Conservation (phyloP, 1,139 yeast species). For the Hemisphaericaspora xylofermentans region DNA sequence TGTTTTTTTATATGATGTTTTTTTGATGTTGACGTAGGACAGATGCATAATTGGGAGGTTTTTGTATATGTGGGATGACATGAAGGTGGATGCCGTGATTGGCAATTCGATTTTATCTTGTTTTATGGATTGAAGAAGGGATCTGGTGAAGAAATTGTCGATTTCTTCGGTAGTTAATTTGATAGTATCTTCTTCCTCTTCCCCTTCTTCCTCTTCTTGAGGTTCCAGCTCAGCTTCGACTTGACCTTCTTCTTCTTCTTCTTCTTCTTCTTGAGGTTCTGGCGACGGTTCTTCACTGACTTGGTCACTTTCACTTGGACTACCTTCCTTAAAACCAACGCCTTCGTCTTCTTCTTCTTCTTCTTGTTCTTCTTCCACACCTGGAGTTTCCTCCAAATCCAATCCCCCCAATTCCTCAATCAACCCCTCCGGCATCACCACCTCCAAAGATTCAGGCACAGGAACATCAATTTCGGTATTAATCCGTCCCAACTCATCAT, state of each 20-base stretch:
- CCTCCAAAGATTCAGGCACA: slow-evolving; percentile 32
- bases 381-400: slow-evolving; percentile 13
- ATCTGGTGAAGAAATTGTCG: slow-evolving; percentile 72
- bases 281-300: background rate
- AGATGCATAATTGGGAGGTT: slow-evolving; percentile 65
- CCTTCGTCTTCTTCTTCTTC: background rate
- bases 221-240: too few species aligned
- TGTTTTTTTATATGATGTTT: slow-evolving; percentile 87
- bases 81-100: slow-evolving; percentile 67
- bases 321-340: background rate
- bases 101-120: slow-evolving; percentile 59
- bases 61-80: slow-evolving; percentile 65
- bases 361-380: slow-evolving; percentile 2
- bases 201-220: slow-evolving; percentile 9
- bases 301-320: background rate
- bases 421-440: slow-evolving; percentile 20
- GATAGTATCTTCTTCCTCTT: slow-evolving; percentile 12
- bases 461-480: slow-evolving; percentile 48
- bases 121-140: slow-evolving; percentile 68
- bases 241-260: slow-evolving; percentile 2
- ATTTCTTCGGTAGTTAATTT: slow-evolving; percentile 60
- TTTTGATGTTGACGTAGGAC: slow-evolving; percentile 65
- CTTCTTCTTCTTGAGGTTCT: slow-evolving; percentile 9
- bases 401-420: slow-evolving; percentile 15
- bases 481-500: slow-evolving; percentile 52